Percentiles rank a stretch among this genome's conserved stretches.
phyloP scores from a whole-genome alignment of 805 yeast genomes.

The Ogataea kodamae region DNA sequence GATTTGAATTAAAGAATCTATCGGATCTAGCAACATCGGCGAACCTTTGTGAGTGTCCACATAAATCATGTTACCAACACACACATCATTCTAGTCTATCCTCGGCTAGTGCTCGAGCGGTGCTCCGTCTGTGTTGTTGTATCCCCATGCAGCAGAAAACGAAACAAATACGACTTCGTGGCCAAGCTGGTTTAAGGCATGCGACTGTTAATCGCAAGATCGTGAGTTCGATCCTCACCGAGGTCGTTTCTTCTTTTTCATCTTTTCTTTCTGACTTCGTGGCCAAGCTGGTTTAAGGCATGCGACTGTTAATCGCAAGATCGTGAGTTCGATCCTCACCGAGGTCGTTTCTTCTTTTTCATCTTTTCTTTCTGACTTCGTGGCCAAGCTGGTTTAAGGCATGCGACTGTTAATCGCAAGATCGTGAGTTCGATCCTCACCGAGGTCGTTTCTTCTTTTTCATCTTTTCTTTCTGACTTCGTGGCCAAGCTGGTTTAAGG shows the following conservation, averaged over 20 bases:
- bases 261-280: constrained; percentile 22
- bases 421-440: constrained; percentile 30
- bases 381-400: constrained; percentile 30
- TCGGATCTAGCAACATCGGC: too few species aligned
- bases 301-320: constrained; percentile 29
- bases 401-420: constrained; percentile 29
- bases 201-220: constrained; percentile 29
- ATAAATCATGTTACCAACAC: too few species aligned
- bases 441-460: constrained; percentile 20
- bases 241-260: too few species aligned
- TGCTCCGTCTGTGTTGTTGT: too few species aligned
- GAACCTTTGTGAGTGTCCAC: too few species aligned
- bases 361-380: constrained; percentile 17
- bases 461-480: constrained; percentile 2
- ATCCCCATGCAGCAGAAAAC: too few species aligned
- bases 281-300: constrained; percentile 30
- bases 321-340: constrained; percentile 30
- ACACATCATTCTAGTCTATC: too few species aligned
- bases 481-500: constrained; percentile 28
- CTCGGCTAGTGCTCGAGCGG: too few species aligned
- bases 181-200: constrained; percentile 30
- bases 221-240: constrained; percentile 30
- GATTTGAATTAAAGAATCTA: too few species aligned
- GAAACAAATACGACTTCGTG: constrained; percentile 23
- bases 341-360: constrained; percentile 19